Evolutionary conservation across 257 asterid genomes (phyloP).

Genomic region (Solanum ossicruentum): DNA sequence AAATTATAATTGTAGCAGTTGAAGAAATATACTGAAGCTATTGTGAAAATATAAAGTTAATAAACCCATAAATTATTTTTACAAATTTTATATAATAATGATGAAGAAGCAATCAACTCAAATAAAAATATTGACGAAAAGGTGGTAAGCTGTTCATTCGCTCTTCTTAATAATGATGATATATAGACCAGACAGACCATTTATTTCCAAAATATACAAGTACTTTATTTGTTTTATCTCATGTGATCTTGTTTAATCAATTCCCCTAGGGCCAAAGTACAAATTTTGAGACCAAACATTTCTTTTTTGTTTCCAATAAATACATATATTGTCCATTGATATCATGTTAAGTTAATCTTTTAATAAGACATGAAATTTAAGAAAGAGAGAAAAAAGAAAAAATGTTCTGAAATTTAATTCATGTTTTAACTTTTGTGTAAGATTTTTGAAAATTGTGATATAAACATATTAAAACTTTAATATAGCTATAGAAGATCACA

Average conservation of each 20-base stretch:
- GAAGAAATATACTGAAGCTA: too few species aligned
- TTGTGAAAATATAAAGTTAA: too few species aligned
- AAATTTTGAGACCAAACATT: background rate
- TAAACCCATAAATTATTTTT: too few species aligned
- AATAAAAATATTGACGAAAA: too few species aligned
- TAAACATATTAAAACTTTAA: background rate
- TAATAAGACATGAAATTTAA: background rate
- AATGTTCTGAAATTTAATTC: background rate
- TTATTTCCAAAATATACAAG: background rate
- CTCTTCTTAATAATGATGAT: too few species aligned
- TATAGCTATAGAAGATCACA: background rate
- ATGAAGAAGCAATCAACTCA: too few species aligned
- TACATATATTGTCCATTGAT: background rate
- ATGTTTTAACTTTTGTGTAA: background rate
- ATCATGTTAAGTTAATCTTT: background rate
- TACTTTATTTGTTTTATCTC: background rate
- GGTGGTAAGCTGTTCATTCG: rapidly evolving
- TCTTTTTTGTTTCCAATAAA: background rate
- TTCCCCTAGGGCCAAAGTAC: background rate
- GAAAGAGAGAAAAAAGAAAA: background rate
- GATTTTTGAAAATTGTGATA: background rate
- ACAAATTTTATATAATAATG: too few species aligned
- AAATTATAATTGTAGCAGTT: too few species aligned
- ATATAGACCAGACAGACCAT: background rate
- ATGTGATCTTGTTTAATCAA: background rate